Evolutionary conservation across 139 green algal genomes (phyloP).

Genomic region (Chlamydomonas applanata): DNA sequence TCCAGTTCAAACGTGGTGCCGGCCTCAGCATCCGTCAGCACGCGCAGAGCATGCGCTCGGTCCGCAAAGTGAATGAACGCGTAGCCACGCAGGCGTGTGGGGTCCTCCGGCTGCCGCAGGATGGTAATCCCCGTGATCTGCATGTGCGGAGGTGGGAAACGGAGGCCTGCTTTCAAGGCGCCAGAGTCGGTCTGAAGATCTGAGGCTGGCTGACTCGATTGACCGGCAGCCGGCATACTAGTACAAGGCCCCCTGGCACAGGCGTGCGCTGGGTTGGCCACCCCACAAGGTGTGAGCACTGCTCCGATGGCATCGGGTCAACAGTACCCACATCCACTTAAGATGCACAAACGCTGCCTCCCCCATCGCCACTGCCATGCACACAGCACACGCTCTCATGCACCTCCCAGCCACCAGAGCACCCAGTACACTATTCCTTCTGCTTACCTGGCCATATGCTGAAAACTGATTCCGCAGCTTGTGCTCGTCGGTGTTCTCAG

Average conservation of each 20-base stretch:
- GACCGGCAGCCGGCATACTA: too few species aligned
- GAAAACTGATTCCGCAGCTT: constrained; percentile 69
- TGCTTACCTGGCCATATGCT: constrained; percentile 64
- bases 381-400: too few species aligned
- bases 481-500: constrained; percentile 58
- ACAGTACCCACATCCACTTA: too few species aligned
- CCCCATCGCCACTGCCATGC: too few species aligned
- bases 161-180: too few species aligned
- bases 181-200: too few species aligned
- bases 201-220: too few species aligned
- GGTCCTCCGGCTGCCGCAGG: constrained; percentile 49
- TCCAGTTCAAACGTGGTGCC: constrained; percentile 48
- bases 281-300: too few species aligned
- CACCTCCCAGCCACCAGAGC: not conserved
- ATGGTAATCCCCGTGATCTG: constrained; percentile 64
- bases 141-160: not conserved
- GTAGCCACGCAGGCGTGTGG: constrained; percentile 63
- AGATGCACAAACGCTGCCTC: constrained; percentile 13
- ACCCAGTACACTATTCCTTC: not conserved
- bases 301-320: too few species aligned
- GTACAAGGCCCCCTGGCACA: too few species aligned
- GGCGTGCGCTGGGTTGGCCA: too few species aligned
- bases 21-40: constrained; percentile 44
- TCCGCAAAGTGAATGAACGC: constrained; percentile 87
- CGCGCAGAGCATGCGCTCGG: constrained; percentile 53